Evolutionary conservation across 2,329 filamentous ascomycete genomes (phyloP).

Genomic region (Helotiales sp.): DNA sequence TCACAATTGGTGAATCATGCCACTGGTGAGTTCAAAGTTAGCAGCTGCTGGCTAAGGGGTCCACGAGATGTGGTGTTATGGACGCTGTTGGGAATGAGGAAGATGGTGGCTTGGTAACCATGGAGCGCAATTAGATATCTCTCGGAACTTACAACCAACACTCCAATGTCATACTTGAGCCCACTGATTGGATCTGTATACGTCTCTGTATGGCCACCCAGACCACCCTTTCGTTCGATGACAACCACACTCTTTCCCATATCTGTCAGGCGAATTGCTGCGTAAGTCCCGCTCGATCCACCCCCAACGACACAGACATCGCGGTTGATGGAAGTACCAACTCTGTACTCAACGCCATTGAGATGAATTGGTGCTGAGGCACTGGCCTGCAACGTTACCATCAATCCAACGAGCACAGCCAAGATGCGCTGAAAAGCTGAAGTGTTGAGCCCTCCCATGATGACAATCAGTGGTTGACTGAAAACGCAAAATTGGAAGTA

Average conservation of each 20-base stretch:
- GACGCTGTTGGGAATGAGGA: neutral
- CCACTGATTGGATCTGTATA: slow-evolving; percentile 48
- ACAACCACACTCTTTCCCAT: slow-evolving; percentile 42
- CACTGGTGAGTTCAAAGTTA: neutral
- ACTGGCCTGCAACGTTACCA: slow-evolving; percentile 5
- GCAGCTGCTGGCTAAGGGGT: neutral
- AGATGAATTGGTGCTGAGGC: neutral
- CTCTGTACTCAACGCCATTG: neutral
- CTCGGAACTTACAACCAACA: slow-evolving; percentile 42
- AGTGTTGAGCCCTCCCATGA: neutral
- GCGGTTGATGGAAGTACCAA: neutral
- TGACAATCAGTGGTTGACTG: neutral
- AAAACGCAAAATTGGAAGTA: neutral
- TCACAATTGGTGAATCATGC: slow-evolving; percentile 43
- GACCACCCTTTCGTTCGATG: slow-evolving; percentile 42
- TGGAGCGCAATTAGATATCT: slow-evolving; percentile 39
- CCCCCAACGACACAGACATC: slow-evolving; percentile 46
- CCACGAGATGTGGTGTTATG: neutral
- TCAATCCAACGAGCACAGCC: neutral
- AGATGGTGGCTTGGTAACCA: neutral
- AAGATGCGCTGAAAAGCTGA: neutral
- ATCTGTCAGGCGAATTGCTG: slow-evolving; percentile 43
- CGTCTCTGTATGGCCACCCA: slow-evolving; percentile 41
- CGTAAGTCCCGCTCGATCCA: slow-evolving; percentile 45
- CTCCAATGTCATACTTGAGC: slow-evolving; percentile 46